Evolutionary conservation across 139 green algal species (phyloP), one percentile per base, ranked within the genome.

Genomic region (Chlorella sp.): DNA sequence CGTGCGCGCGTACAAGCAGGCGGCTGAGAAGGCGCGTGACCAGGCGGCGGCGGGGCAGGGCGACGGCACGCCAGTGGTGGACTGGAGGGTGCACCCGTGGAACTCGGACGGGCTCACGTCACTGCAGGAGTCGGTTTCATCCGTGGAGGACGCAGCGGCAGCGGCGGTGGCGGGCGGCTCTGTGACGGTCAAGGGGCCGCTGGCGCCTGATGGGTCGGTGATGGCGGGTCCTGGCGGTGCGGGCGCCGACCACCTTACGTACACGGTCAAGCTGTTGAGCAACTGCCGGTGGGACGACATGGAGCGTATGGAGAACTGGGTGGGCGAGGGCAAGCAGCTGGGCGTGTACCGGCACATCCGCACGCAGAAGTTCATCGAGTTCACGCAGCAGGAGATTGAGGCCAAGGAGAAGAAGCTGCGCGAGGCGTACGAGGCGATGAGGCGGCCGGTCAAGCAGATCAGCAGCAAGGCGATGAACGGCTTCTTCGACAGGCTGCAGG

Each of bases 331-430:
- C 24, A 83, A 82, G 70, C 74, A 79, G 42, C 32, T 89, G 2
- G 75, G 76, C 31, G 66, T 81, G 31, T 89, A 83, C 76, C 85
- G 83, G 49, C 59, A 63, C 2, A 60, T 89, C 35, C 76, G 76
- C 22, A 78, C 74, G 0, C 78, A 88, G 72, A 74, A 80, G 59
- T 91, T 91, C 75, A 42, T 91, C 6, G 73, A 84, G 20, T 85
- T 86, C 68, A 89, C 81, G 42, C 66, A 55, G 17, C 10, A 17
- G 17, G 42, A 55, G 42, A 55, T 55, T 17, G 17, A 55, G 42
- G 42, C 42, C 42, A 55, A 55, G 42, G 42, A 55, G 17, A 10
- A 17, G 10, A 55, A 55, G 42, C 42, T 55, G 10, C 42, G 17
- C 10, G 42, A 55, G 17, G 17, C 42, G 10, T 55, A 55, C 42